Evolutionary conservation across 345 rosid species (phyloP).

Genomic region (Lepidium africanum): DNA sequence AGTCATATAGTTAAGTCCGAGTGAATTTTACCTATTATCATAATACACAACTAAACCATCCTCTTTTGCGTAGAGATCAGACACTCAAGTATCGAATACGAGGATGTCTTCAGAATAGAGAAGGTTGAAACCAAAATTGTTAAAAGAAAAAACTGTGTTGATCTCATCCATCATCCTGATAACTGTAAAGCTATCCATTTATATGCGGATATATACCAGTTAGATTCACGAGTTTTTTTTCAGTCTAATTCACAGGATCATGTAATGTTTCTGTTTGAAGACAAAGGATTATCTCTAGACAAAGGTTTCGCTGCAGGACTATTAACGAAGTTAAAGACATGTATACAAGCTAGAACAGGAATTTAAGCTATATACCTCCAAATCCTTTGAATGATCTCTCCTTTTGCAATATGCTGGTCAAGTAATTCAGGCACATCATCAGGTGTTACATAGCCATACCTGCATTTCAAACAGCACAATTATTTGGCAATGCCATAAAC

Average conservation of each 20-base stretch:
- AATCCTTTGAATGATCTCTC: slow-evolving; percentile 62
- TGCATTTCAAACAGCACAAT: slow-evolving; percentile 23
- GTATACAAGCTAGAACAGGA: neutral
- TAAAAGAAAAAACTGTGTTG: no score
- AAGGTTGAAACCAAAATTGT: neutral
- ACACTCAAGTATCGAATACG: neutral
- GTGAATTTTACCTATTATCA: neutral
- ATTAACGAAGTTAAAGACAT: neutral
- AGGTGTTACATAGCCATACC: slow-evolving; percentile 99
- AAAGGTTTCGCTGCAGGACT: neutral
- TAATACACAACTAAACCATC: neutral
- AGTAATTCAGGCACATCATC: slow-evolving; percentile 78
- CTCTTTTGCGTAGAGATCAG: neutral
- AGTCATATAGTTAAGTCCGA: neutral
- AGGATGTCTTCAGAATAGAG: neutral
- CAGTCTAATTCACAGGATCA: neutral
- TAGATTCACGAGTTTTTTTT: no score
- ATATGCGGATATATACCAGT: no score
- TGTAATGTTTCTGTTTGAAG: neutral
- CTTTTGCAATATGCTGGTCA: slow-evolving; percentile 78
- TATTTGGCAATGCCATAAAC: neutral
- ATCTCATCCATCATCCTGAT: no score
- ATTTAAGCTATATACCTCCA: slow-evolving; percentile 55
- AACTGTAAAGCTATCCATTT: no score
- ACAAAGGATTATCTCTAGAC: neutral